These are phyloP conservation scores for Trichosporon faecale DNA, from an alignment of 1,284 basidiomycete species.

Conservation along the genomic window DNA sequence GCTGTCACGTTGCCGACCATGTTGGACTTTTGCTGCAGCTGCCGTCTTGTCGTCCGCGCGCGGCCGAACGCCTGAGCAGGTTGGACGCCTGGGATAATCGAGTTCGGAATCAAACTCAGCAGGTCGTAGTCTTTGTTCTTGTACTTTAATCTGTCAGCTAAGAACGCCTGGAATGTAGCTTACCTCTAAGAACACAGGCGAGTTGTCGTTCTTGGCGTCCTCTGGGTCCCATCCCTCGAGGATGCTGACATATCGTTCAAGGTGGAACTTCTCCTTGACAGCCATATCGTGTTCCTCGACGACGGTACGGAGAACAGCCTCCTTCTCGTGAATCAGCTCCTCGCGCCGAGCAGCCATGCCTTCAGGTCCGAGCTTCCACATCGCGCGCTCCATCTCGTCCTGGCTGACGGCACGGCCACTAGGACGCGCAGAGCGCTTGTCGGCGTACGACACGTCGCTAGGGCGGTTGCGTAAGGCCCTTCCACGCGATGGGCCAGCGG, in stretches of 20 bases:
- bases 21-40: conserved; percentile 40
- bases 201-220: conserved; percentile 70
- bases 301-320: conserved; percentile 60
- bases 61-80: background rate
- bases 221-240: conserved; percentile 67
- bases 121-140: conserved; percentile 38
- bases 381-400: conserved; percentile 33
- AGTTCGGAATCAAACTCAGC: conserved; percentile 31
- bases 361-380: conserved; percentile 29
- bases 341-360: conserved; percentile 40
- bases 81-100: background rate
- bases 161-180: conserved; percentile 31
- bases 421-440: background rate
- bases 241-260: conserved; percentile 72
- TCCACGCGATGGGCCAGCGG: background rate
- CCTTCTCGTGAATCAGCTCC: conserved; percentile 60
- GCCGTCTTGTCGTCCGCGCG: conserved; percentile 41
- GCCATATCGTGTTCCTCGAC: conserved; percentile 69
- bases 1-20: conserved; percentile 28
- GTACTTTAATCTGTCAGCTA: conserved; percentile 29
- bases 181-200: conserved; percentile 69
- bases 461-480: background rate
- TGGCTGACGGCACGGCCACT: conserved; percentile 20
- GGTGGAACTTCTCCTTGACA: conserved; percentile 79
- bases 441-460: background rate